phyloP scores from a whole-genome alignment of 2,329 filamentous ascomycete genomes.

The Achaetomium macrosporum region DNA sequence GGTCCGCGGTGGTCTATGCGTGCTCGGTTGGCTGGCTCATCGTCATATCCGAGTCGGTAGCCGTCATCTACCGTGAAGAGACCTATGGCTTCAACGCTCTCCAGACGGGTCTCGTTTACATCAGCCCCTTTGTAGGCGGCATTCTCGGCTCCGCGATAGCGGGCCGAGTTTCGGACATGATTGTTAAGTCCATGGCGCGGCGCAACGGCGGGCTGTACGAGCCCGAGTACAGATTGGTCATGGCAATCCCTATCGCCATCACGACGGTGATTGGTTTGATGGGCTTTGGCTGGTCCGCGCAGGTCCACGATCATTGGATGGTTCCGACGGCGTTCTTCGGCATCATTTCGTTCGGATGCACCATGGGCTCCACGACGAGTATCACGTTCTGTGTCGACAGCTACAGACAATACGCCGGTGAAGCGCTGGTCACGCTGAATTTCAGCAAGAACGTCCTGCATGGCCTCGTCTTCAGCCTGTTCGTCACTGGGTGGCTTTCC shows the following conservation, averaged over 20 bases:
- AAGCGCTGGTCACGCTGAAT: slow-evolving; percentile 89
- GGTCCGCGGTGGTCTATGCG: slow-evolving; percentile 79
- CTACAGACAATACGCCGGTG: slow-evolving; percentile 87
- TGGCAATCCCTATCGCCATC: slow-evolving; percentile 74
- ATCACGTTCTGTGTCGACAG: slow-evolving; percentile 94
- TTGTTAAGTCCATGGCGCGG: slow-evolving; percentile 75
- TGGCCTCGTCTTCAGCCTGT: slow-evolving; percentile 80
- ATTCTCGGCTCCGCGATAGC: slow-evolving; percentile 88
- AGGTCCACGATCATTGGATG: slow-evolving; percentile 73
- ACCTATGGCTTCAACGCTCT: slow-evolving; percentile 77
- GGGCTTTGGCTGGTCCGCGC: slow-evolving; percentile 91
- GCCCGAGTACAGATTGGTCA: slow-evolving; percentile 85
- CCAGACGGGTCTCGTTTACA: slow-evolving; percentile 78
- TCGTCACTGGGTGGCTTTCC: slow-evolving; percentile 80
- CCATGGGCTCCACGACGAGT: slow-evolving; percentile 79
- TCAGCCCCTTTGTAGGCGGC: slow-evolving; percentile 84
- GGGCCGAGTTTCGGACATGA: slow-evolving; percentile 77
- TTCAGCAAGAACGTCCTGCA: slow-evolving; percentile 93
- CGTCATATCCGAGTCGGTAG: slow-evolving; percentile 82
- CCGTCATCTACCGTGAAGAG: slow-evolving; percentile 67
- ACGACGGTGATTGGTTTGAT: slow-evolving; percentile 81
- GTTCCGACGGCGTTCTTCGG: slow-evolving; percentile 93
- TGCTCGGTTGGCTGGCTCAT: slow-evolving; percentile 94
- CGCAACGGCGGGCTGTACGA: slow-evolving; percentile 93
- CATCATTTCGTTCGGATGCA: slow-evolving; percentile 85